Percentiles rank a stretch among this genome's conserved stretches.
Evolutionary conservation across 768 basidiomycete species (phyloP).

Genomic region (Rhodotorula sphaerocarpa): DNA sequence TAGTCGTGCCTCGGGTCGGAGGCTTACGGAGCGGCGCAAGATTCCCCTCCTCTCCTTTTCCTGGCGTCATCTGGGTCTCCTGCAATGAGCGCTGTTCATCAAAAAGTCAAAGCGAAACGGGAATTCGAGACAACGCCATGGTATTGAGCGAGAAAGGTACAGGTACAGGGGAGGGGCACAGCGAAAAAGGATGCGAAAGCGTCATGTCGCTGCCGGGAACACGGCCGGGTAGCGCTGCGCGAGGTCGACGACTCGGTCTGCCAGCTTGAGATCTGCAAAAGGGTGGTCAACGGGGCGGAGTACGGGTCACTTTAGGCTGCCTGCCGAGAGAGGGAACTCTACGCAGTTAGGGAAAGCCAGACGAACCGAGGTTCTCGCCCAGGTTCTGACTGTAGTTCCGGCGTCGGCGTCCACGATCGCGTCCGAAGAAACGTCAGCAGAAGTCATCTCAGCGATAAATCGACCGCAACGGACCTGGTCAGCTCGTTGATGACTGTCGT

Average conservation of each 20-base stretch:
- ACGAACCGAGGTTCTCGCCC: slow-evolving; percentile 22
- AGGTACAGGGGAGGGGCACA: neutral
- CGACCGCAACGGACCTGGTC: slow-evolving; percentile 1
- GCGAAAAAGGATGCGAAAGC: neutral
- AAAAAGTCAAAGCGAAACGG: too few species aligned
- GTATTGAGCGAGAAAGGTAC: too few species aligned
- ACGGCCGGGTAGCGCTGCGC: slow-evolving; percentile 26
- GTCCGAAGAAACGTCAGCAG: neutral
- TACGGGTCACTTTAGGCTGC: too few species aligned
- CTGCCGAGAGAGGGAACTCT: too few species aligned
- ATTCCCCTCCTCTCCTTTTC: neutral
- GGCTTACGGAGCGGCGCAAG: slow-evolving; percentile 33
- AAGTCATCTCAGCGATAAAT: neutral
- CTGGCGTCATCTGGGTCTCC: too few species aligned
- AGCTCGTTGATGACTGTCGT: slow-evolving; percentile 6
- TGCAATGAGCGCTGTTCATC: neutral
- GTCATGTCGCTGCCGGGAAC: too few species aligned
- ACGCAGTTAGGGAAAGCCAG: neutral
- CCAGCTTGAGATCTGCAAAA: slow-evolving; percentile 18
- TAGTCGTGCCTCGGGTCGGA: neutral
- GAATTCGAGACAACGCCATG: too few species aligned
- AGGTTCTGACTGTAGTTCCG: slow-evolving; percentile 12
- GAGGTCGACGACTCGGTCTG: slow-evolving; percentile 23
- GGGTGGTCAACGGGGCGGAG: too few species aligned
- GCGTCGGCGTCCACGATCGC: neutral